A percentile compares a stretch with the other conserved stretches of the same genome.
Evolutionary conservation across 2,329 filamentous ascomycete species (phyloP).

Genomic region (Aotearoamyces nothofagi): DNA sequence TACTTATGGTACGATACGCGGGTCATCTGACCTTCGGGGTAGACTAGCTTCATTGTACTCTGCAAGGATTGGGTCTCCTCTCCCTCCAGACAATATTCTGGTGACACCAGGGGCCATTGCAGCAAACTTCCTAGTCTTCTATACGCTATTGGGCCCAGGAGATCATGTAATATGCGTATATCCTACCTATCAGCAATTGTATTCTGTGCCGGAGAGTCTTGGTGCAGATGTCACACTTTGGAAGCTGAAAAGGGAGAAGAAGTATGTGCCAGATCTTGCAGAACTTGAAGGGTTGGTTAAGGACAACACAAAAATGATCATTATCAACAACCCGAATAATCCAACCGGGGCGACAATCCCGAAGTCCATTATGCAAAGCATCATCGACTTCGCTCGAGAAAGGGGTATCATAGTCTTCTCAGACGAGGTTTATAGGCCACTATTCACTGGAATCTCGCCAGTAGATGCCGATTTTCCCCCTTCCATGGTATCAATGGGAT

Average conservation of each 20-base stretch:
- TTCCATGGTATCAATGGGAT: conserved; percentile 56
- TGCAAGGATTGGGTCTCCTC: conserved; percentile 28
- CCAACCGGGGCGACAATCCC: conserved; percentile 62
- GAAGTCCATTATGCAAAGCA: conserved; percentile 38
- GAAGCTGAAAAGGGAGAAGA: conserved; percentile 48
- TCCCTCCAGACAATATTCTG: conserved; percentile 48
- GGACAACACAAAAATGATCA: conserved; percentile 55
- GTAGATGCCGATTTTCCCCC: conserved; percentile 36
- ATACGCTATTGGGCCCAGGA: conserved; percentile 52
- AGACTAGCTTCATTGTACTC: conserved; percentile 53
- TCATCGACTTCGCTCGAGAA: conserved; percentile 47
- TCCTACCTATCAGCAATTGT: conserved; percentile 77
- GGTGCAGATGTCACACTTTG: conserved; percentile 68
- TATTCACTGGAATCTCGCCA: conserved; percentile 45
- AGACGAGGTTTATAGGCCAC: conserved; percentile 73
- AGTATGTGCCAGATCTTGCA: conserved; percentile 50
- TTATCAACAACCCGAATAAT: conserved; percentile 68
- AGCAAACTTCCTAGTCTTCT: conserved; percentile 72
- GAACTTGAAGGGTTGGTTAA: conserved; percentile 51
- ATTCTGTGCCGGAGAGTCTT: conserved; percentile 56
- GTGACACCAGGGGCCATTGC: conserved; percentile 69
- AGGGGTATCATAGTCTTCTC: conserved; percentile 52
- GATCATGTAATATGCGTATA: conserved; percentile 82
- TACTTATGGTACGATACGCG: conserved; percentile 60
- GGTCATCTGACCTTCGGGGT: conserved; percentile 44